Conservation (phyloP, 495 filamentous ascomycete species). For the Neurospora terricola region DNA sequence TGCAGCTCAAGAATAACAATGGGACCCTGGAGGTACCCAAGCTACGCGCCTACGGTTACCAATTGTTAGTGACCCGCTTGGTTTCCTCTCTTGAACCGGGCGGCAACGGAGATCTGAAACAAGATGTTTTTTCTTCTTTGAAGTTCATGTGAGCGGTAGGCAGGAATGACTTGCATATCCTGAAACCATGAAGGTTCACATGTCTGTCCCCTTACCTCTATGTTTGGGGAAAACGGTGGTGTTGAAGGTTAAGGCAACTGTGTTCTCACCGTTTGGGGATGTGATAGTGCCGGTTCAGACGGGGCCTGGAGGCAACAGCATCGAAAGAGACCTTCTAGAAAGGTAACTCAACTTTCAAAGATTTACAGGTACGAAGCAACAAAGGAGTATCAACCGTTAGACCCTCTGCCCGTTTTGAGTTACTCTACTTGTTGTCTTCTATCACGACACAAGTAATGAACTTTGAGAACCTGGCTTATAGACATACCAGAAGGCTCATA, state of each 20-base stretch:
- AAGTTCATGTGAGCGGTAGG: not conserved
- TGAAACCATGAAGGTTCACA: not conserved
- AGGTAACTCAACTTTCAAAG: not conserved
- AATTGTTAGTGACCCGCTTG: not conserved
- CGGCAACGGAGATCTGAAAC: not conserved
- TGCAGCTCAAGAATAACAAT: not conserved
- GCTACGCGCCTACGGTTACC: not conserved
- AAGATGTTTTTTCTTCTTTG: not conserved
- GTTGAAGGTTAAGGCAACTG: not conserved
- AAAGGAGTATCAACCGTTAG: not conserved
- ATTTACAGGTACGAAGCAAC: not conserved
- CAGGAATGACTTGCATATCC: not conserved
- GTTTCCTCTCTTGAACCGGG: not conserved
- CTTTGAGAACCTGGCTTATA: not conserved
- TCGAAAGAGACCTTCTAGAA: not conserved
- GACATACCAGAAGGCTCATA: not conserved
- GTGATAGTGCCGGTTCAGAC: not conserved
- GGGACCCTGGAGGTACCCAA: not conserved
- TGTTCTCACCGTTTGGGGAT: not conserved
- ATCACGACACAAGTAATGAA: not conserved
- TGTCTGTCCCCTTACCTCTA: not conserved
- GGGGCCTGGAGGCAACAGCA: not conserved
- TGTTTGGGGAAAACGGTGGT: not conserved
- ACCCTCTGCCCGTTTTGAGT: not conserved
- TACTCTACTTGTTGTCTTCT: not conserved